phyloP scores from a whole-genome alignment of 2,329 filamentous ascomycete species.

The Colletotrichum orbiculare region DNA sequence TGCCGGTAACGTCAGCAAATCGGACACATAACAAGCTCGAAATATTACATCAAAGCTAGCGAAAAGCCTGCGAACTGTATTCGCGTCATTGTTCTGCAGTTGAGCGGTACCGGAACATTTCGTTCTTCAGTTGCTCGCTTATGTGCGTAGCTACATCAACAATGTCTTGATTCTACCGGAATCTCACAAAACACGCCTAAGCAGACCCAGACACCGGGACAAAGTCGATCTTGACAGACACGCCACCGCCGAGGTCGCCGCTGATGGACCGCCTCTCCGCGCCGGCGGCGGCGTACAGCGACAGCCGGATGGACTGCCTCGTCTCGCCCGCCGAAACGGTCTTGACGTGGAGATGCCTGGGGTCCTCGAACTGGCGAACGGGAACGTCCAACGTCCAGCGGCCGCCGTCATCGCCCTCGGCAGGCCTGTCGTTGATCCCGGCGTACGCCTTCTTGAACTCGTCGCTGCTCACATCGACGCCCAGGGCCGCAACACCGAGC shows the following conservation, averaged over 20 bases:
- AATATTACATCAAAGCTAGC: no score
- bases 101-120: no score
- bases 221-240: slow-evolving; percentile 19
- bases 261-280: slow-evolving; percentile 20
- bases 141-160: no score
- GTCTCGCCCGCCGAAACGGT: slow-evolving; percentile 1
- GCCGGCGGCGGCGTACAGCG: slow-evolving; percentile 22
- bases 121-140: no score
- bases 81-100: no score
- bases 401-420: slow-evolving; percentile 7
- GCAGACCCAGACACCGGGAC: slow-evolving; percentile 12
- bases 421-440: slow-evolving; percentile 17
- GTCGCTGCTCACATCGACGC: slow-evolving; percentile 45
- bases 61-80: no score
- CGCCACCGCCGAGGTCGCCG: slow-evolving; percentile 21
- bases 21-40: no score
- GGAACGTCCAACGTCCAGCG: slow-evolving; percentile 26
- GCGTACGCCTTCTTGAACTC: slow-evolving; percentile 32
- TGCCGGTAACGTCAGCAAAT: no score
- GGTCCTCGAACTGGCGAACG: slow-evolving; percentile 29
- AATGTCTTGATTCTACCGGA: neutral
- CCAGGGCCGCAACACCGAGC: slow-evolving; percentile 60
- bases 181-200: neutral
- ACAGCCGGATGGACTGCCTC: slow-evolving; percentile 1
- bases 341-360: slow-evolving; percentile 14